phyloP scores from a whole-genome alignment of 306 rosid species.

The Dryas alaskensis region DNA sequence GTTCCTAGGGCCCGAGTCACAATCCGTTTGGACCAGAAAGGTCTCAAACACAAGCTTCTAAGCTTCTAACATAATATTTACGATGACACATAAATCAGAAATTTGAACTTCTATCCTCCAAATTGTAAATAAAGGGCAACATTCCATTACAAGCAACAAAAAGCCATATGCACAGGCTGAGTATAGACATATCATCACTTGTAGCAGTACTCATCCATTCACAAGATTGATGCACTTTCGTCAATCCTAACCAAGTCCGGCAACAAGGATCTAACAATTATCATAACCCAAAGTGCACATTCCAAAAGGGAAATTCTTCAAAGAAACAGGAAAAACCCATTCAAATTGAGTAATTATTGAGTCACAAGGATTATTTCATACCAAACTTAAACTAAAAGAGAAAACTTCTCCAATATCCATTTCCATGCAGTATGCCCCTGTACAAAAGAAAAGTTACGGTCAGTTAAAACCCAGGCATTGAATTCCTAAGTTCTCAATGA shows the following conservation, averaged over 20 bases:
- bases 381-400: background rate
- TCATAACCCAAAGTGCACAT: background rate
- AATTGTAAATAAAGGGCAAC: no score
- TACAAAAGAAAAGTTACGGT: background rate
- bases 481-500: background rate
- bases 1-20: no score
- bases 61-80: no score
- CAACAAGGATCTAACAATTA: background rate
- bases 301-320: background rate
- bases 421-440: slow-evolving; percentile 17
- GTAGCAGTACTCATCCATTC: background rate
- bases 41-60: no score
- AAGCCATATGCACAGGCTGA: background rate
- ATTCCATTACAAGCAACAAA: background rate
- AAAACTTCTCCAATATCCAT: background rate
- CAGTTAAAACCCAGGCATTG: background rate
- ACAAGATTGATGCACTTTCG: background rate
- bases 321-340: slow-evolving; percentile 10
- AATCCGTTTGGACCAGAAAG: no score
- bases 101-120: no score
- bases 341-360: slow-evolving; percentile 12
- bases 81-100: no score
- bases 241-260: background rate
- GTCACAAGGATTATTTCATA: slow-evolving; percentile 15
- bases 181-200: background rate